Base-by-base conservation (phyloP, 2,329 filamentous ascomycete genomes). In the Colletotrichum salicis region DNA sequence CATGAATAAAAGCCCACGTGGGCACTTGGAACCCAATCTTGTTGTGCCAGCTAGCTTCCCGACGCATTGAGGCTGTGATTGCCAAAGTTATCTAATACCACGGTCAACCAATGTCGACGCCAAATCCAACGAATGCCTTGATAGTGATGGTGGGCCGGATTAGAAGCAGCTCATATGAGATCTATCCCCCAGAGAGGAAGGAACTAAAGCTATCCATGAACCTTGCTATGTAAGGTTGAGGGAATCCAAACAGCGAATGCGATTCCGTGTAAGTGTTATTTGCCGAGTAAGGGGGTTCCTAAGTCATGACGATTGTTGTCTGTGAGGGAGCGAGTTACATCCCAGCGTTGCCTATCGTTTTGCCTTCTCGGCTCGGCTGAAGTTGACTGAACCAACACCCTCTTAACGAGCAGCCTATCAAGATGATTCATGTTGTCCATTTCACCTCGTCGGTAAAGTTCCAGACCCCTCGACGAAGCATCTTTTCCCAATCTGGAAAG, bases 1-100 rank as follows among this genome's bases (percentile, higher is more conserved):
- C 59, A 55, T 69, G 65, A 71, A 71, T 71, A 71, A 60, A 71
- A 71, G 69, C 59, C 69, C 45, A 59, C 31, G 41, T 48, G 65
- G 69, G 69, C 69, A 51, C 52, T 69, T 51, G 58, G 13, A 55
- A 45, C 59, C 69, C 69, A 48, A 35, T 35, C 10, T 29, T 13
- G 24, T 57, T n/a, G 10, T 31, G 41, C 19, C 10, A 61, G 48
- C 19, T 11, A 19, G 41, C 19, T n/a, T 48, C 41, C 8, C 19
- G 3, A 48, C 1, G 5, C 41, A 48, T 48, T 19, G 41, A 5
- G 41, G 41, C 41, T 48, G 41, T 48, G 4, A 29, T n/a, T 29
- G 33, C 33, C 12, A 58, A n/a, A n/a, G 41, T n/a, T 8, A 48
- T 10, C 19, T 3, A 10, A 22, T 29, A 29, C 4, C 27, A 29